Base-by-base conservation (phyloP, 768 basidiomycete genomes). In the Floccularia luteovirens region DNA sequence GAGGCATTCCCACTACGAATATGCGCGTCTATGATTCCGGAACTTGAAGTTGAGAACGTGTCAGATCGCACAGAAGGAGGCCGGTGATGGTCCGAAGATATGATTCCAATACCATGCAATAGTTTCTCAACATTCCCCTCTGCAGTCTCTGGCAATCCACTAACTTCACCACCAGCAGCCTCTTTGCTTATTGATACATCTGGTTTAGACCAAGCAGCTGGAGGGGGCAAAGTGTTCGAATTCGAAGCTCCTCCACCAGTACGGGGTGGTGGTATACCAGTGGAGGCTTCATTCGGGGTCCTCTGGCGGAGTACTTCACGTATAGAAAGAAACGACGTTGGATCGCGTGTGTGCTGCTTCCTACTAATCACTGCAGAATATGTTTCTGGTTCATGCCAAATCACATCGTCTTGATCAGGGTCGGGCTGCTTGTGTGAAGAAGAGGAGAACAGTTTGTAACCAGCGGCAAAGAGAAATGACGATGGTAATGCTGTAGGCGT, bases 271-370 rank as follows among this genome's bases (percentile, higher is more conserved):
- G 48, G 36, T 4, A 14, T 43, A 31, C 36, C 44, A 17, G n/a
- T 34, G 5, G 50, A 33, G 7, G 42, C 43, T 23, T 72, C 72
- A 8, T 53, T 49, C 5, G 70, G 65, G 0, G 63, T 55, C 46
- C 74, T 75, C 41, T 77, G 71, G 10, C 79, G 66, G 4, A 85
- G 58, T 6, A 82, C 81, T 23, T 81, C 79, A 1, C 78, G 64
- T 10, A 87, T 60, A 0, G 75, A 72, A 4, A 82, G 57, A 1
- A 83, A 49, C 1, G 74, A 70, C 1, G 78, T 66, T 0, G 70
- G 64, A 45, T 85, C 83, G 13, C 73, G 68, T 0, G 77, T 71
- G 46, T 80, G 72, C 42, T 81, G 78, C 50, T 77, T 83, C 8
- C 82, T 61, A 21, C 68, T 70, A 42, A 83, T 73, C 10, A 75